Base-by-base conservation (phyloP, 306 rosid genomes). In the Quercus parvula region DNA sequence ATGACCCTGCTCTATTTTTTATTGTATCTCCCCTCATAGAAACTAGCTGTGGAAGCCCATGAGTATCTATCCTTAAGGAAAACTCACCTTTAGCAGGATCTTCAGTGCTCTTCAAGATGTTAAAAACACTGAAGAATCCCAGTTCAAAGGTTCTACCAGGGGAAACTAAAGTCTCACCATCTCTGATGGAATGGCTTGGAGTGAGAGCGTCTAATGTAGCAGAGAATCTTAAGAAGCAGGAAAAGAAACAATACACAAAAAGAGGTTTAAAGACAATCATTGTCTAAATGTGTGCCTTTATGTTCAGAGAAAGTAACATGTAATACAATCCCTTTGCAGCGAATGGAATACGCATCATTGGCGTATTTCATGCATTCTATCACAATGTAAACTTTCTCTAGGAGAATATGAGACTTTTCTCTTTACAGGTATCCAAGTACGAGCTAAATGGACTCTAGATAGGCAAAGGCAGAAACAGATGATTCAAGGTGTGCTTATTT, bases 41-140 rank as follows among this genome's bases (percentile, higher is more conserved):
- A 66, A 66, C 71, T 20, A 66, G 1, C 2, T 66, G 71, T 4
- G 71, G 71, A 66, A 15, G 11, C 71, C 71, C 71, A 66, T 44
- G 71, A 66, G 19, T n/a, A 17, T 66, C 71, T 66, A 66, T 5
- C 13, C 71, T 22, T 20, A 61, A 0, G 3, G 80, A 59, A 61
- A 77, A 77, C 3, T 27, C 61, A 41, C 84, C 90, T 0, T 82
- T 85, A 27, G 91, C 82, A 20, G 90, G 89, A 15, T 91, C 92
- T 1, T 74, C 52, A 9, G 79, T n/a, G 66, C 58, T 80, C 80
- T 62, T 87, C 92, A 86, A 0, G 91, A 38, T 5, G 89, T 82
- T 9, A 81, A 2, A 5, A 24, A 9, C 11, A 77, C 80, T 82
- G 86, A 88, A 84, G 88, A 91, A 91, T 68, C 94, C 90, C 78